phyloP scores from a whole-genome alignment of 352 stramenopile species.

The Globisporangium iwayamae region DNA sequence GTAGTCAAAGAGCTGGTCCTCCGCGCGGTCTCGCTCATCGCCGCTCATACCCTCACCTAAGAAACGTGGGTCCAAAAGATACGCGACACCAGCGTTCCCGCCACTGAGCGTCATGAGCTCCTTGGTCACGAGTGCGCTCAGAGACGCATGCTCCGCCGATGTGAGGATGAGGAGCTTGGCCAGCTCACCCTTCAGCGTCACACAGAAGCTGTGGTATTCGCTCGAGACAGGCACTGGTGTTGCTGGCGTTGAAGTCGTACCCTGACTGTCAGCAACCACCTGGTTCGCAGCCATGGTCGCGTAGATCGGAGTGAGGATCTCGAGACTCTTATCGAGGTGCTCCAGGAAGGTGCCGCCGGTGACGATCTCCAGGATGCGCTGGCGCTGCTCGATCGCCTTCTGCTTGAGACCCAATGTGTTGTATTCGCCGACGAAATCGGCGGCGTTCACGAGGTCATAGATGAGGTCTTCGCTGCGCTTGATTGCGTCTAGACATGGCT shows the following conservation, averaged over 20 bases:
- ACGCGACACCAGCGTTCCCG: constrained; percentile 9
- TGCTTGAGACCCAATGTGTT: background rate
- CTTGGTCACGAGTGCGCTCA: background rate
- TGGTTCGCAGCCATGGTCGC: background rate
- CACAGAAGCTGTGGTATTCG: constrained; percentile 1
- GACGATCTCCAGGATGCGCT: background rate
- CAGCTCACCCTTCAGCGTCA: background rate
- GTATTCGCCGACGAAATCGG: constrained; percentile 2
- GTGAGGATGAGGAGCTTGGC: constrained; percentile 1
- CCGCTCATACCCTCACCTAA: constrained; percentile 14
- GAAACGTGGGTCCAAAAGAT: constrained; percentile 16
- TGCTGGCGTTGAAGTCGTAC: background rate
- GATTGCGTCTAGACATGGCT: constrained; percentile 3
- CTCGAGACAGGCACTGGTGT: constrained; percentile 1
- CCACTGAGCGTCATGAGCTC: background rate
- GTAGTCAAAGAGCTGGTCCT: constrained; percentile 28
- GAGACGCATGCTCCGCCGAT: background rate
- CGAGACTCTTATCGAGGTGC: constrained; percentile 10
- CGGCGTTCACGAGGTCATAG: constrained; percentile 5
- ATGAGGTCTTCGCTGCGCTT: constrained; percentile 12
- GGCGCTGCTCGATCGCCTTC: background rate
- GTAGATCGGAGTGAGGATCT: constrained; percentile 10
- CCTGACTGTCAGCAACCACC: background rate
- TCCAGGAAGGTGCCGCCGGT: constrained; percentile 7
- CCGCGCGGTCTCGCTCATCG: constrained; percentile 30